Evolutionary conservation across 768 basidiomycete species (phyloP).

Genomic region (Agrocybe pediades): DNA sequence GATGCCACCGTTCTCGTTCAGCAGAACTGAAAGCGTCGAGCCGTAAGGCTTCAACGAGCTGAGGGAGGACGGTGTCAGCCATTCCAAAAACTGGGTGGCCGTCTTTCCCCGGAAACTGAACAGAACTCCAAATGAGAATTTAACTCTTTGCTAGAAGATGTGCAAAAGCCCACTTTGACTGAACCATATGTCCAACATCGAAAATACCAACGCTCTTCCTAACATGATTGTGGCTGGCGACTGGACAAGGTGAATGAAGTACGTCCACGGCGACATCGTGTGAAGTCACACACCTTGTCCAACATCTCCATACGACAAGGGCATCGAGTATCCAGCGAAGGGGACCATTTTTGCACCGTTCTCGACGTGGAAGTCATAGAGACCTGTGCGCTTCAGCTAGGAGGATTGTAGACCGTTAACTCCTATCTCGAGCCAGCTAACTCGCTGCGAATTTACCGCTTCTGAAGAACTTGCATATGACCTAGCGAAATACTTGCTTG

Average conservation of each 20-base stretch:
- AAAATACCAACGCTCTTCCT: constrained; percentile 84
- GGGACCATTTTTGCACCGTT: constrained; percentile 93
- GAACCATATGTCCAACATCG: constrained; percentile 99
- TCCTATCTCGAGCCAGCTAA: not conserved
- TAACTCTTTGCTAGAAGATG: not conserved
- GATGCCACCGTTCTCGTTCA: constrained; percentile 91
- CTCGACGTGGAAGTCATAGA: constrained; percentile 88
- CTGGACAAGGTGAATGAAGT: constrained; percentile 39
- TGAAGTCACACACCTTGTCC: constrained; percentile 64
- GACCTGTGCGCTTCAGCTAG: constrained; percentile 61
- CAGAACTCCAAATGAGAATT: constrained; percentile 7
- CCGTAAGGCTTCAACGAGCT: constrained; percentile 64
- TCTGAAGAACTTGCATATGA: constrained; percentile 23
- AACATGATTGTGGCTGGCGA: constrained; percentile 89
- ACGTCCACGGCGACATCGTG: constrained; percentile 5
- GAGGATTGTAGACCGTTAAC: constrained; percentile 3
- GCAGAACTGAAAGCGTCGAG: constrained; percentile 85
- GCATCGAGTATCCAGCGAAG: constrained; percentile 96
- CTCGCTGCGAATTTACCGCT: constrained; percentile 12
- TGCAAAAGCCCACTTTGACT: constrained; percentile 63
- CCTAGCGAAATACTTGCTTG: constrained; percentile 10
- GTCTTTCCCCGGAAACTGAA: constrained; percentile 82
- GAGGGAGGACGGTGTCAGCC: constrained; percentile 87
- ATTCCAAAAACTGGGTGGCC: constrained; percentile 80
- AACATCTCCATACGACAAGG: constrained; percentile 78